Base-by-base conservation (phyloP, 192 early-diverging fungal genomes). In the Phlyctochytrium planicorne region DNA sequence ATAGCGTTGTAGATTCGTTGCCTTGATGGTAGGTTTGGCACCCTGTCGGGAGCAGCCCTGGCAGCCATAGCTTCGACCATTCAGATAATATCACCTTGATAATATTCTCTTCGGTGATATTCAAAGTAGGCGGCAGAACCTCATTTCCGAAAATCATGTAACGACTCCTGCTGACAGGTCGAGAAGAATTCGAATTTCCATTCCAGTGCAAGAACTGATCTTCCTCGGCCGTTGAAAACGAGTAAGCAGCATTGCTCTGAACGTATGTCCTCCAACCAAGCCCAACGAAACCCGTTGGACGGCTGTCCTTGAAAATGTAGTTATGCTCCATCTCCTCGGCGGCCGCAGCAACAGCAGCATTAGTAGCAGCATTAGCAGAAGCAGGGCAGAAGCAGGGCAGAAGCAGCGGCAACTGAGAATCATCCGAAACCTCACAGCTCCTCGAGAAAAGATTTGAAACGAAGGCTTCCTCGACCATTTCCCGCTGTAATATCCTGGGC, bases 291-390 rank as follows among this genome's bases (percentile, higher is more conserved):
- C n/a, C n/a, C n/a, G n/a, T n/a, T n/a, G n/a, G n/a, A n/a, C n/a
- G n/a, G n/a, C n/a, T n/a, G n/a, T n/a, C n/a, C n/a, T n/a, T n/a
- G n/a, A n/a, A n/a, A n/a, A n/a, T n/a, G n/a, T n/a, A n/a, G n/a
- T n/a, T n/a, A n/a, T n/a, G n/a, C n/a, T n/a, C n/a, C n/a, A n/a
- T n/a, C n/a, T n/a, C n/a, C n/a, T n/a, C n/a, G 40, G 40, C 60
- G 10, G 25, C 60, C 4, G 34, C 60, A 34, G 12, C n/a, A n/a
- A 33, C 65, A 57, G 67, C 67, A 2, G 57, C 35, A 24, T 17
- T 59, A 4, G 59, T 40, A 27, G 17, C 67, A 2, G 59, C 57
- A 2, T 16, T 20, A 12, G 55, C 56, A 23, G 33, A 31, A 20
- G 55, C 55, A 10, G 55, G 53, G 2, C n/a, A n/a, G n/a, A n/a